These are phyloP conservation scores for Fusarium buharicum DNA, from an alignment of 2,329 filamentous ascomycete species.

Conservation along the genomic window DNA sequence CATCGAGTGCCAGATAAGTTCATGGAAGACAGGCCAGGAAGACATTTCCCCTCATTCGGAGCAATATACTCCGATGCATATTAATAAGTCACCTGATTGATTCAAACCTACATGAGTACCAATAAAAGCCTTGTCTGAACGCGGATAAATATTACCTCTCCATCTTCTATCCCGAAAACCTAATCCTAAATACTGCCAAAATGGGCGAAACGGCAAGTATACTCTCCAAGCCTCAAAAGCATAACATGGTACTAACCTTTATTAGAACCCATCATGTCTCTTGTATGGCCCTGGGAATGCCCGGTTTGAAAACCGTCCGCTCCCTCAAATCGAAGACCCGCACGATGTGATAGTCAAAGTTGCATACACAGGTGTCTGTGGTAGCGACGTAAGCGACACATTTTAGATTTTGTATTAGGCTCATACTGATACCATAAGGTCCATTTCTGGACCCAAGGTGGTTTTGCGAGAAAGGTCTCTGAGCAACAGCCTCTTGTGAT, in stretches of 20 bases:
- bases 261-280: conserved; percentile 36
- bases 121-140: background rate
- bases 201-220: conserved; percentile 18
- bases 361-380: conserved; percentile 44
- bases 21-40: no score
- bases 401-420: background rate
- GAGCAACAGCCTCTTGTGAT: conserved; percentile 83
- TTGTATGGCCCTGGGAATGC: conserved; percentile 38
- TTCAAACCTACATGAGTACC: background rate
- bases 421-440: conserved; percentile 59
- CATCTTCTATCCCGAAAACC: background rate
- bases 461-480: conserved; percentile 81
- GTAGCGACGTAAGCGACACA: conserved; percentile 37
- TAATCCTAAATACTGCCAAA: background rate
- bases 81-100: conserved; percentile 13
- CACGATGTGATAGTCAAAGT: conserved; percentile 42
- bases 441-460: conserved; percentile 86
- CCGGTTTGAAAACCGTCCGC: conserved; percentile 33
- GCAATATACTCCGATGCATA: conserved; percentile 12
- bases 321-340: conserved; percentile 41
- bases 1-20: background rate
- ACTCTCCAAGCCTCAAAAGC: no score
- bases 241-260: background rate
- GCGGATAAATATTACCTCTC: background rate
- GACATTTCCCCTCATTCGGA: conserved; percentile 27